phyloP scores from a whole-genome alignment of 2,329 filamentous ascomycete species.

The Conoideocrella luteorostrata region DNA sequence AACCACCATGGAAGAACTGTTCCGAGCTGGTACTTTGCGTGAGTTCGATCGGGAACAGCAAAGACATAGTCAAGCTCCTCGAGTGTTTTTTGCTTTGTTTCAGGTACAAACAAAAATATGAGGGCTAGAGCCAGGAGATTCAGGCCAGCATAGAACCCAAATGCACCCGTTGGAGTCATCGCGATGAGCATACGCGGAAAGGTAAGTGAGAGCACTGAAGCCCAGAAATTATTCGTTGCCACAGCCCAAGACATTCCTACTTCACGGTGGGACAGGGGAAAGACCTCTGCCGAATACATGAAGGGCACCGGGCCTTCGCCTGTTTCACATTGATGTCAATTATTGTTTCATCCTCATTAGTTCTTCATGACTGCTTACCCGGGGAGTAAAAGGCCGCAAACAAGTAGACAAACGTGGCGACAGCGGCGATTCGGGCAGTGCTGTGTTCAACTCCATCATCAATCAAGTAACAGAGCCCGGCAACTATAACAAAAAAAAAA shows the following conservation, averaged over 20 bases:
- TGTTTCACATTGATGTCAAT: too few species aligned
- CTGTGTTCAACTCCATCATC: constrained; percentile 9
- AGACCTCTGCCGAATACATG: constrained; percentile 32
- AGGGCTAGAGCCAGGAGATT: constrained; percentile 39
- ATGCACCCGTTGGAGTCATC: constrained; percentile 27
- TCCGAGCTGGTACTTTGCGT: constrained; percentile 32
- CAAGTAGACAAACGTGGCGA: constrained; percentile 29
- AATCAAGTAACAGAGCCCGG: constrained; percentile 22
- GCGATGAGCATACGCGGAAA: constrained; percentile 26
- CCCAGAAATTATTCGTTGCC: constrained; percentile 27
- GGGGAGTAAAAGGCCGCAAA: constrained; percentile 30
- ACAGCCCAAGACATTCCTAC: constrained; percentile 33
- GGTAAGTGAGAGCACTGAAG: constrained; percentile 17
- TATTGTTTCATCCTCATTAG: too few species aligned
- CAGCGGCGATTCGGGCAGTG: constrained; percentile 22
- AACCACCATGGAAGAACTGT: constrained; percentile 32
- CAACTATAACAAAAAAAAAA: too few species aligned
- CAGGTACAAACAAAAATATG: constrained; percentile 43
- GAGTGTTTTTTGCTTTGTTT: constrained; percentile 44
- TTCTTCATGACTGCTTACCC: constrained; percentile 1
- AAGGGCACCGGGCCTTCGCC: constrained; percentile 31
- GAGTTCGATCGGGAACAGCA: constrained; percentile 32
- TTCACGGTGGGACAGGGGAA: constrained; percentile 31
- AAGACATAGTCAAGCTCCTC: constrained; percentile 47
- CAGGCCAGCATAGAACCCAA: constrained; percentile 40